Evolutionary conservation across 768 basidiomycete species (phyloP).

Genomic region (Mycena indigotica): DNA sequence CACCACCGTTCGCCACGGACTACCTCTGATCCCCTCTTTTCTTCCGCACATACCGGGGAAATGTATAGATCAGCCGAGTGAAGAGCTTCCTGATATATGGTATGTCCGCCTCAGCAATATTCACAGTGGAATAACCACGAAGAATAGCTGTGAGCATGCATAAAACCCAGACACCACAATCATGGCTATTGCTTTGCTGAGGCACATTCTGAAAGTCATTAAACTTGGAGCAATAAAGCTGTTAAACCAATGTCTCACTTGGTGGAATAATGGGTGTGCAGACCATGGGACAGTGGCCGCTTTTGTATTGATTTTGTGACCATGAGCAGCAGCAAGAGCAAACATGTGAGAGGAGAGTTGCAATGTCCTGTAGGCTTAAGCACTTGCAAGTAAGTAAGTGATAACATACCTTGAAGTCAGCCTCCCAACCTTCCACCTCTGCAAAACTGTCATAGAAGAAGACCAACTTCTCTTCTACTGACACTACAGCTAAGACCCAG

Average conservation of each 20-base stretch:
- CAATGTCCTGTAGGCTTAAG: slow-evolving; percentile 9
- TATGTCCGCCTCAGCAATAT: background rate
- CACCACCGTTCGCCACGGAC: too few species aligned
- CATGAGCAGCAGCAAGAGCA: slow-evolving; percentile 9
- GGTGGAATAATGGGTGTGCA: slow-evolving; percentile 11
- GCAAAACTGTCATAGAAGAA: slow-evolving; percentile 37
- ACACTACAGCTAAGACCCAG: slow-evolving; percentile 35
- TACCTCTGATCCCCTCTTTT: too few species aligned
- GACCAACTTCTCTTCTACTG: slow-evolving; percentile 14
- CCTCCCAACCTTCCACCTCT: slow-evolving; percentile 3
- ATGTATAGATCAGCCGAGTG: background rate
- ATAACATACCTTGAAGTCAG: slow-evolving; percentile 12
- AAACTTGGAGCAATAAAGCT: background rate
- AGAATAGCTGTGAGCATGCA: slow-evolving; percentile 12
- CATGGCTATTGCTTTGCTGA: slow-evolving; percentile 10
- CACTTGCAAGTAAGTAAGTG: background rate
- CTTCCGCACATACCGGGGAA: background rate
- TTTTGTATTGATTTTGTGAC: slow-evolving; percentile 9
- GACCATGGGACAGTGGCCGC: slow-evolving; percentile 11
- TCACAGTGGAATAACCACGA: background rate
- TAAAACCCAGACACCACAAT: slow-evolving; percentile 23
- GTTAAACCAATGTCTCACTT: background rate
- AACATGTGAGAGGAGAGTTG: slow-evolving; percentile 17
- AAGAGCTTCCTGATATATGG: background rate
- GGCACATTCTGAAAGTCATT: background rate